Base-by-base conservation (phyloP, 495 filamentous ascomycete species). In the Podospora pseudocomata region DNA sequence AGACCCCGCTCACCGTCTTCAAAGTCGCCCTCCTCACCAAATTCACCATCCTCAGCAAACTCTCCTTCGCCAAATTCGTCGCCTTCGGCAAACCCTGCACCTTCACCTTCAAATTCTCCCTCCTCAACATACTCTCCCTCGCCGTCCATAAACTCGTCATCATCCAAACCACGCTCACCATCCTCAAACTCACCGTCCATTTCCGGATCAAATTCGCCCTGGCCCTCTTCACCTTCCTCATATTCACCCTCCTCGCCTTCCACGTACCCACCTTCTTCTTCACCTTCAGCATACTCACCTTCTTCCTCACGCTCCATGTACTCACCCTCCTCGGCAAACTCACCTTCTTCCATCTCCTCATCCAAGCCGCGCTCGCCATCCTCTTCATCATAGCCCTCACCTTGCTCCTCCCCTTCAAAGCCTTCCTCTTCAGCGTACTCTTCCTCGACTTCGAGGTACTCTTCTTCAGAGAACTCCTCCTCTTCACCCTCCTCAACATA, bases 391-490 rank as follows among this genome's bases (percentile, higher is more conserved):
- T n/a, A 58, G 20, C 26, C 58, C 26, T 67, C 58, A 1, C 59
- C 59, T 60, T 66, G 57, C 19, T 60, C 55, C 5, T 65, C 64
- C 18, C 13, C 26, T 15, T 34, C 20, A 26, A 63, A 53, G n/a
- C 18, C 55, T 23, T 69, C 64, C 4, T 66, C 68, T 11, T 66
- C 64, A 5, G 58, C 65, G 27, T 61, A 62, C 23, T 67, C 65
- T 57, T 44, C 65, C 28, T 67, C 65, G 27, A 19, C 55, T 58
- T 58, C 63, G 54, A 62, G 18, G n/a, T 68, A 61, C 4, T 56
- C 54, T 7, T 60, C 61, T 60, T 68, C 67, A 39, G 63, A 4
- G 19, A 49, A 2, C 11, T 30, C 66, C 6, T 68, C 67, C n/a
- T 68, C 61, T 18, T 49, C 62, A 15, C 54, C 63, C 11, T 63